A percentile compares a stretch with the other conserved stretches of the same genome.
Evolutionary conservation across 2,329 filamentous ascomycete species (phyloP).

Genomic region (Chrysosphaeria jannelii): DNA sequence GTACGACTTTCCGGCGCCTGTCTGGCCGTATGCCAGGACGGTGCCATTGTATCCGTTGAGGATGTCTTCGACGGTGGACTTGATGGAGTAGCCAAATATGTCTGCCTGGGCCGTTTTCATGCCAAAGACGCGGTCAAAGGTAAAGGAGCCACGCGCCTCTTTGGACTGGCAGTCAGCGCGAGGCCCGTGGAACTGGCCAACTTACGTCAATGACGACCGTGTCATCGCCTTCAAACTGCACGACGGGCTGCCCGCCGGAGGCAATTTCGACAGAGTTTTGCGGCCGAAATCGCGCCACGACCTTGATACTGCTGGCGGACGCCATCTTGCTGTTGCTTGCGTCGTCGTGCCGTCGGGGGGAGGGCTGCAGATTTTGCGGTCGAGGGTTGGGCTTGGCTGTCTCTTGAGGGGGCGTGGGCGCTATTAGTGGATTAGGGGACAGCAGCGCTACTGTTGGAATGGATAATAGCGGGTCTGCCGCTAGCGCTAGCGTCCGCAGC

Average conservation of each 20-base stretch:
- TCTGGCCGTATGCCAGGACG: conserved; percentile 95
- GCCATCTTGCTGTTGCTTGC: conserved; percentile 15
- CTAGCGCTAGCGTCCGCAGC: too few relatives aligned
- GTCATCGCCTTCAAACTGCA: conserved; percentile 64
- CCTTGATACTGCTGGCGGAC: conserved; percentile 39
- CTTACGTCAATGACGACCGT: conserved; percentile 64
- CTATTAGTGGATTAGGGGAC: too few relatives aligned
- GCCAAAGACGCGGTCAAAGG: conserved; percentile 91
- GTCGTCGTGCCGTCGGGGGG: background rate
- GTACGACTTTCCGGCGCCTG: conserved; percentile 92
- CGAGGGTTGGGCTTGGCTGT: too few relatives aligned
- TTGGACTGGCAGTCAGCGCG: conserved; percentile 27
- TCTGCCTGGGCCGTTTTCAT: conserved; percentile 75
- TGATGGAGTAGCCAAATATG: conserved; percentile 95
- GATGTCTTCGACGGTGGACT: conserved; percentile 86
- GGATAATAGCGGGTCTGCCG: too few relatives aligned
- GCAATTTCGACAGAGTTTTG: conserved; percentile 86
- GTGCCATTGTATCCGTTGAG: conserved; percentile 98
- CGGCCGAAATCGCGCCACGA: conserved; percentile 90
- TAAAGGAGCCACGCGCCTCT: conserved; percentile 64
- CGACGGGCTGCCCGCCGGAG: conserved; percentile 74
- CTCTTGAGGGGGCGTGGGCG: too few relatives aligned
- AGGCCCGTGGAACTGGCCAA: conserved; percentile 5
- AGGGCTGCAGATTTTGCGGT: background rate
- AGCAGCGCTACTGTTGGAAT: too few relatives aligned